Evolutionary conservation across 331 rosid genomes (phyloP), one percentile per base, ranked within the genome.

Genomic region (Pyracantha coccinea): DNA sequence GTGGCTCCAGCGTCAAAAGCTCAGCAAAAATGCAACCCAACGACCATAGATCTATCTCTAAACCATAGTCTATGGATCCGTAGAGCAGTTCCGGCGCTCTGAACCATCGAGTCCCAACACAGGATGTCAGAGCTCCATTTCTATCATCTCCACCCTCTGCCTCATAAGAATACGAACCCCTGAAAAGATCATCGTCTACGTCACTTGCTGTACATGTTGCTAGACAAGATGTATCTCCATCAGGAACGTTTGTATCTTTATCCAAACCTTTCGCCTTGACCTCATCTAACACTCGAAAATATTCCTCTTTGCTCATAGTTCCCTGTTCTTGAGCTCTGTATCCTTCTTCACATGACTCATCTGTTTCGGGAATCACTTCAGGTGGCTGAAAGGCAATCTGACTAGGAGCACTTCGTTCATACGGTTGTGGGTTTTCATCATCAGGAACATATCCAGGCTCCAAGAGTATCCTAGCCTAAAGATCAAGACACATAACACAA

Each of bases 71-170:
- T 4, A 81, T 84, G 62, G 93, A 89, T 60, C 98, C 97, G 5
- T 86, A 93, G 72, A 93, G 97, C 66, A 93, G 77, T 82, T 93
- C 98, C 2, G 98, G 98, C 21, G 97, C 92, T 80, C 97, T 84
- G 68, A 88, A 93, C 98, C 98, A 93, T 19, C 98, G 92, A 77
- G 97, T 93, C 59, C 98, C 98, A 1, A 93, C 93, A 28, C 97
- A 93, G 2, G 98, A 93, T 4, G 97, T 93, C 64, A 93, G 79
- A 72, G 83, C 73, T 44, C 89, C 93, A 10, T 35, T 81, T 63
- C 80, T 79, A 50, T 82, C 76, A 60, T 73, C 89, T 24, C 77
- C 88, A 35, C 66, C 88, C 67, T 77, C 97, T 2, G 83, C 89
- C 41, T 88, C 90, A 4, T 77, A 86, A 0, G 85, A 71, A 69